Evolutionary conservation across 2,329 filamentous ascomycete species (phyloP), one percentile per base, ranked within the genome.

Genomic region (Fusarium sororula): DNA sequence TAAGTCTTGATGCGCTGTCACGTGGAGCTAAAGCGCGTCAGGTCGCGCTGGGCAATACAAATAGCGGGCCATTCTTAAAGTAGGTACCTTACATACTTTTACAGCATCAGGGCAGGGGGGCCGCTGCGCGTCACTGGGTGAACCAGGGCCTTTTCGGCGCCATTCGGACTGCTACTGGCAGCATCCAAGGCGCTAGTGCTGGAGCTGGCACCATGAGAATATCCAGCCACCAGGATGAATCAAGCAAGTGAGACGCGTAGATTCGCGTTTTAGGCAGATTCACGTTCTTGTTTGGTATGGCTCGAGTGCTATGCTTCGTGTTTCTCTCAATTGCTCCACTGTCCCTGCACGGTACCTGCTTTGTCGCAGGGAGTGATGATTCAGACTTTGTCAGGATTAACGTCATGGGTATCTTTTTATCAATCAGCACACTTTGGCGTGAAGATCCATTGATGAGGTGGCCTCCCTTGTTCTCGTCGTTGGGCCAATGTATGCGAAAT

Each of bases 1-100:
- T 72, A 78, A 76, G 71, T 63, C 66, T 72, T 66, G 75, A 79
- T 79, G 77, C 79, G 81, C 73, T 75, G 76, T 84, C 83, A 84
- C 83, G 83, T 84, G 82, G 67, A 66, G 60, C 51, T 41, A 39
- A 38, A 75, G 82, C 82, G 82, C 82, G 82, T 82, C 42, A 58
- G 42, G 42, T 58, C 78, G 73, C 77, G 73, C 73, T 77, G 79
- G 80, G 79, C 78, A 76, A 74, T 75, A 38, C 66, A 73, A 73
- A 54, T 47, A 58, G 51, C 59, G 59, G 75, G 63, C 70, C 80
- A 78, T 74, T 74, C 78, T 76, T 75, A 75, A 67, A 53, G 70
- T 26, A 26, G 24, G 24, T 35, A 30, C 32, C 32, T 30, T 30
- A 30, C 30, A 30, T 35, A 32, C 26, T 60, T 26, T 48, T 48